Conservation (phyloP, 352 stramenopile species). For the Nothophytophthora sp. region DNA sequence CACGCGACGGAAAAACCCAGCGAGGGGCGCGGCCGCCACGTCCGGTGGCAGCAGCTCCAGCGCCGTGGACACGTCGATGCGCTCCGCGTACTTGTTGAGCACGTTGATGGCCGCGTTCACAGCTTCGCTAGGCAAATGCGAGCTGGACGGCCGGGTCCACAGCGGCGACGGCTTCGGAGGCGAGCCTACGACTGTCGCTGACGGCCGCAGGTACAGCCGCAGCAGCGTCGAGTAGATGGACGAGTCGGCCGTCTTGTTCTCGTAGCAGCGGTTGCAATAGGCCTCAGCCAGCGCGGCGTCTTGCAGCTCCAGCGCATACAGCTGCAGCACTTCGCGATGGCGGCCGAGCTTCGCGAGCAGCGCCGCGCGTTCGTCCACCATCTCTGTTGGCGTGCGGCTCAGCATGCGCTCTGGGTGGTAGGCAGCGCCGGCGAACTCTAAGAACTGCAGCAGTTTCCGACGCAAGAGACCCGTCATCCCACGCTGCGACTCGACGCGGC, state of each 20-base stretch:
- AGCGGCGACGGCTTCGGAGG: constrained; percentile 24
- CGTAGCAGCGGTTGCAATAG: constrained; percentile 85
- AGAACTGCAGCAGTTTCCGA: constrained; percentile 64
- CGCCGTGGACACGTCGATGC: constrained; percentile 78
- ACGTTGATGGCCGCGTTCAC: constrained; percentile 72
- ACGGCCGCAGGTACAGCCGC: constrained; percentile 69
- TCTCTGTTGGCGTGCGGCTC: constrained; percentile 67
- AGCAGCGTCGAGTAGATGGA: constrained; percentile 85
- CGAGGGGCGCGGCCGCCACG: constrained; percentile 47
- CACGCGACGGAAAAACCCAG: constrained; percentile 70
- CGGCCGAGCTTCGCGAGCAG: constrained; percentile 72
- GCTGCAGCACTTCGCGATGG: constrained; percentile 80
- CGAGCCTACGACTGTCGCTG: constrained; percentile 10
- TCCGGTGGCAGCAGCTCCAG: constrained; percentile 72
- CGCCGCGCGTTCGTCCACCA: constrained; percentile 82
- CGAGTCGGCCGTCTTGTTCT: constrained; percentile 67
- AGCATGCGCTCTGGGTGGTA: constrained; percentile 86
- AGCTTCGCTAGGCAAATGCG: constrained; percentile 47
- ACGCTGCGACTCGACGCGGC: constrained; percentile 54
- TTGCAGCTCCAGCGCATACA: constrained; percentile 77
- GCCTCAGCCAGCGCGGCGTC: constrained; percentile 71
- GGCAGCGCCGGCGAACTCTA: constrained; percentile 47
- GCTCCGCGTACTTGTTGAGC: constrained; percentile 82
- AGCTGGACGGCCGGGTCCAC: constrained; percentile 14
- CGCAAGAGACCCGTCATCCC: constrained; percentile 59